Percentiles rank a stretch among this genome's conserved stretches.
Conservation (phyloP, 108 stramenopile species). For the Nitzschia sp. region DNA sequence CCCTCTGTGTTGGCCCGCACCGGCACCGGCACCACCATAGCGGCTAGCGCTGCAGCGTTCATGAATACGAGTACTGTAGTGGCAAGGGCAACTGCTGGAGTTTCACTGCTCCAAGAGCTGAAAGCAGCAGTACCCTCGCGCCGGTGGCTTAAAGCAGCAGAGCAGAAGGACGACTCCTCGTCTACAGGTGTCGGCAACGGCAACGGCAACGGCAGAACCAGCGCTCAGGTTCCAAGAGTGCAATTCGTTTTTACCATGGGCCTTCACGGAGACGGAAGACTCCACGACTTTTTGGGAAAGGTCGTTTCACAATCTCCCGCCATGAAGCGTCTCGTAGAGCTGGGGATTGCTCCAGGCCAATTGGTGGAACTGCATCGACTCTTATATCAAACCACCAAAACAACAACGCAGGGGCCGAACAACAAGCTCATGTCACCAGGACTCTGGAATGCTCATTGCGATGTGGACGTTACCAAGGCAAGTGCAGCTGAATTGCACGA, state of each 20-base stretch:
- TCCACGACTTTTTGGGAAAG: background rate
- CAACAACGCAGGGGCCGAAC: background rate
- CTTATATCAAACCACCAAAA: background rate
- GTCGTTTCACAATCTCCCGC: background rate
- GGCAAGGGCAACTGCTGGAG: too few species aligned
- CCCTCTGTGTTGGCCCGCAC: too few species aligned
- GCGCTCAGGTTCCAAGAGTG: background rate
- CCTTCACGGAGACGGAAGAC: background rate
- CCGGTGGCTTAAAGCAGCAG: too few species aligned
- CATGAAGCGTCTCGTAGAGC: background rate
- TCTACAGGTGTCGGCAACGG: too few species aligned
- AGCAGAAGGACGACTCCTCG: too few species aligned
- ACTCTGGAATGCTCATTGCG: slow-evolving; percentile 15
- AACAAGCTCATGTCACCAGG: background rate
- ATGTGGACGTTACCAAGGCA: background rate
- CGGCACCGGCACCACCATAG: too few species aligned
- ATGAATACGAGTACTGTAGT: too few species aligned
- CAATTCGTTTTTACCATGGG: slow-evolving; percentile 16
- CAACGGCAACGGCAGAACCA: too few species aligned
- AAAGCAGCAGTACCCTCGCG: too few species aligned
- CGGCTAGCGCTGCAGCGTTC: too few species aligned
- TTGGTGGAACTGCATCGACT: slow-evolving; percentile 8
- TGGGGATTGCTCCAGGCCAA: background rate
- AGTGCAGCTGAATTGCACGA: background rate
- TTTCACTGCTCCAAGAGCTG: too few species aligned